phyloP scores from a whole-genome alignment of 441 rosid species.

The Dalechampia spathulata region DNA sequence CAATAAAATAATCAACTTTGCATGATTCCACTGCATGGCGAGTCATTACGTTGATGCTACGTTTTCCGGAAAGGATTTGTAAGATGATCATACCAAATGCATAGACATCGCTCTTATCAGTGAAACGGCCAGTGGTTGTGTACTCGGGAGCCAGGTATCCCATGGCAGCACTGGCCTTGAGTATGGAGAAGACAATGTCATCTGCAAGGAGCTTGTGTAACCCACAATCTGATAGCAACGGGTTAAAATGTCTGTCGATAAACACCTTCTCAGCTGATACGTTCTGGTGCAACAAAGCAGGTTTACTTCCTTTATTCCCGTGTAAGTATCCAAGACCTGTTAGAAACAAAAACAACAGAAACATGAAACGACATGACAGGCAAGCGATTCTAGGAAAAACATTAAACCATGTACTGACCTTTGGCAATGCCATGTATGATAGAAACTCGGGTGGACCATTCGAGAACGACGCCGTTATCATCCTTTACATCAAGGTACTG shows the following conservation, averaged over 20 bases:
- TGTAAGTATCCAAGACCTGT: conserved; percentile 81
- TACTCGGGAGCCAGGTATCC: conserved; percentile 97
- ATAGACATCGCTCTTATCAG: conserved; percentile 82
- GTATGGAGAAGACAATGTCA: conserved; percentile 79
- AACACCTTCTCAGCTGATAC: conserved; percentile 74
- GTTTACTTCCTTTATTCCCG: conserved; percentile 45
- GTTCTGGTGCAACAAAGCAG: conserved; percentile 73
- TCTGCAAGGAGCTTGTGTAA: conserved; percentile 87
- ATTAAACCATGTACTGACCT: conserved; percentile 60
- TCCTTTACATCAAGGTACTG: conserved; percentile 62
- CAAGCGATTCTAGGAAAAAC: too few relatives aligned
- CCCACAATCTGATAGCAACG: conserved; percentile 68
- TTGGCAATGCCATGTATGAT: conserved; percentile 77
- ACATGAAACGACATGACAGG: too few relatives aligned
- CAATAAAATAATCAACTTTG: conserved; percentile 47
- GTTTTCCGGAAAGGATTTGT: conserved; percentile 77
- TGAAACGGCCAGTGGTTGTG: conserved; percentile 78
- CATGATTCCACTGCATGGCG: conserved; percentile 46
- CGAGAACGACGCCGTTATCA: conserved; percentile 51
- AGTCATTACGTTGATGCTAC: conserved; percentile 36
- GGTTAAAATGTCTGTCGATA: conserved; percentile 51
- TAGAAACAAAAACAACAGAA: too few relatives aligned
- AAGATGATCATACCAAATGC: conserved; percentile 72
- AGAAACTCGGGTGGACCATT: conserved; percentile 76
- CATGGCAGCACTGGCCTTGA: conserved; percentile 94